These are phyloP conservation scores for Magnaporthiopsis incrustans DNA, from an alignment of 2,329 filamentous ascomycete species.

Conservation along the genomic window DNA sequence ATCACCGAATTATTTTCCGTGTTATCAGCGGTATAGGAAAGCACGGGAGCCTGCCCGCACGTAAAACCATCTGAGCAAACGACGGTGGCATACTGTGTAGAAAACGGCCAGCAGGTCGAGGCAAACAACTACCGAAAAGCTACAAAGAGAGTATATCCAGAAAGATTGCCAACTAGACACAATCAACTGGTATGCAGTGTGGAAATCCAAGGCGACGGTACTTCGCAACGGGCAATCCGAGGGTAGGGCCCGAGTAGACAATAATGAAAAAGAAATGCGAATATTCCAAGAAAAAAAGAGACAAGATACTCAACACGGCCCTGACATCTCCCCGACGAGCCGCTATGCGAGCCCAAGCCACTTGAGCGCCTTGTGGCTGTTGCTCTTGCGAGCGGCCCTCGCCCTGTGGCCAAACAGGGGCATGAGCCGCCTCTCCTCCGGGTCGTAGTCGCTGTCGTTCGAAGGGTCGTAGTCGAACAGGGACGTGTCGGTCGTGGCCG, in stretches of 20 bases:
- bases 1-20: too few species aligned
- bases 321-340: too few species aligned
- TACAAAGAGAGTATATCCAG: not conserved
- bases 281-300: not conserved
- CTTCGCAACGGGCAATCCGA: not conserved
- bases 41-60: too few species aligned
- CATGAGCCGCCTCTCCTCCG: slow-evolving; percentile 44
- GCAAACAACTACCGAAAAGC: too few species aligned
- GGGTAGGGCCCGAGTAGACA: not conserved
- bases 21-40: too few species aligned
- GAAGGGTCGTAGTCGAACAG: slow-evolving; percentile 20
- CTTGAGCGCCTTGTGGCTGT: slow-evolving; percentile 44
- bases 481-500: not conserved
- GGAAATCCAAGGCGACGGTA: not conserved
- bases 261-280: not conserved
- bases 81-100: too few species aligned
- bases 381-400: slow-evolving; percentile 17
- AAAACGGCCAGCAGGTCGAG: too few species aligned
- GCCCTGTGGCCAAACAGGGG: slow-evolving; percentile 31
- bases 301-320: not conserved
- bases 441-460: slow-evolving; percentile 34
- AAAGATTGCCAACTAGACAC: not conserved
- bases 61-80: too few species aligned
- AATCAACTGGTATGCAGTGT: too few species aligned
- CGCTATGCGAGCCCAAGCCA: slow-evolving; percentile 37